phyloP scores from a whole-genome alignment of 768 basidiomycete species.

The Mycena olivaceomarginata region DNA sequence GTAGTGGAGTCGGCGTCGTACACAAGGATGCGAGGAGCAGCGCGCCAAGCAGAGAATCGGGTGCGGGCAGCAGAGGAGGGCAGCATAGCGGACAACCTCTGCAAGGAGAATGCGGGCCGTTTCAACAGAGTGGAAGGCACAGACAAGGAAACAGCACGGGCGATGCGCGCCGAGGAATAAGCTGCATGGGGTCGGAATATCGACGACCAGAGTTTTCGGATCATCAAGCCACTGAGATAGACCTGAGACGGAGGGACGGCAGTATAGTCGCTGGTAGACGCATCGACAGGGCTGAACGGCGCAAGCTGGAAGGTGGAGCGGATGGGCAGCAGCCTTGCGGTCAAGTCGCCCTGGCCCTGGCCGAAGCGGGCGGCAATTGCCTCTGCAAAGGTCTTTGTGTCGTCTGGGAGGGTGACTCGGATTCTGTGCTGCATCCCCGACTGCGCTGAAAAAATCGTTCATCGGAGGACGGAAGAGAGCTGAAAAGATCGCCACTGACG shows the following conservation, averaged over 20 bases:
- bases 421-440: constrained; percentile 38
- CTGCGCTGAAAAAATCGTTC: constrained; percentile 65
- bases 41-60: constrained; percentile 76
- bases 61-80: constrained; percentile 73
- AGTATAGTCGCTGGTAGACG: constrained; percentile 40
- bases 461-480: constrained; percentile 3
- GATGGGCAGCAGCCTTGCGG: constrained; percentile 57
- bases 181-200: constrained; percentile 92
- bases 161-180: constrained; percentile 79
- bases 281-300: neutral
- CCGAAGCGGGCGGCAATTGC: constrained; percentile 71
- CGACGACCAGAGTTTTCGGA: constrained; percentile 80
- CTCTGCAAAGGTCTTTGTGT: constrained; percentile 69
- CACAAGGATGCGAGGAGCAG: constrained; percentile 81
- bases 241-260: constrained; percentile 49
- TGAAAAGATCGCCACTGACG: constrained; percentile 11
- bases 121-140: constrained; percentile 97
- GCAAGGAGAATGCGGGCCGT: constrained; percentile 89
- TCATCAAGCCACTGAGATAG: constrained; percentile 58
- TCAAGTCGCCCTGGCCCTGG: constrained; percentile 50
- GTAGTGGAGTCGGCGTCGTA: constrained; percentile 87
- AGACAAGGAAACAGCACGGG: constrained; percentile 86
- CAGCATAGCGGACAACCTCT: constrained; percentile 89
- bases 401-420: constrained; percentile 45
- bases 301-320: neutral